Conservation (phyloP, 2,329 filamentous ascomycete species). For the Ceratocystis cacaofunesta region DNA sequence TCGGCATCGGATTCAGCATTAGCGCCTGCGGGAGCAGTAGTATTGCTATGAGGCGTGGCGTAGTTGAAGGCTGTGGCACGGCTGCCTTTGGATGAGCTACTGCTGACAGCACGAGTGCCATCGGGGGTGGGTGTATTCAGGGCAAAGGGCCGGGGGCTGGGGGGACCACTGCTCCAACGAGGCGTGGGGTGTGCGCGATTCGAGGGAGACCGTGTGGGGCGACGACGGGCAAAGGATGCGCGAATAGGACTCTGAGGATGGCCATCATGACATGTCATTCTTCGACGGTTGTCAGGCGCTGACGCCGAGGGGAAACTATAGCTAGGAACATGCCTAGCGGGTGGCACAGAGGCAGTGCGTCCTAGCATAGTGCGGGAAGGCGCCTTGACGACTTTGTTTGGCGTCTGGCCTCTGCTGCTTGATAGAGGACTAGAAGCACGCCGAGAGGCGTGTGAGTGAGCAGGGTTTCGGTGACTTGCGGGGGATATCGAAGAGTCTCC, state of each 20-base stretch:
- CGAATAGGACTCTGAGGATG: background rate
- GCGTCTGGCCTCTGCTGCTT: conserved; percentile 29
- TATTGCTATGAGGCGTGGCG: conserved; percentile 58
- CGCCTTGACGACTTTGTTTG: conserved; percentile 28
- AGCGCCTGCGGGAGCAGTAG: conserved; percentile 26
- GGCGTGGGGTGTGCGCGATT: conserved; percentile 39
- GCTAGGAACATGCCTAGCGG: conserved; percentile 27
- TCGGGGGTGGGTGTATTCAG: conserved; percentile 20
- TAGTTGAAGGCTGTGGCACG: conserved; percentile 48
- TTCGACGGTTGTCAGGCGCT: conserved; percentile 4
- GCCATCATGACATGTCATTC: conserved; percentile 9
- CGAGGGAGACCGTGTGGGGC: conserved; percentile 42
- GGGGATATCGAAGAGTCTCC: background rate
- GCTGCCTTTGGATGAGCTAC: conserved; percentile 19
- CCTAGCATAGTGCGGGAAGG: conserved; percentile 32
- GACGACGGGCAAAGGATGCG: conserved; percentile 19
- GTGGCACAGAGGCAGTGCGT: conserved; percentile 40
- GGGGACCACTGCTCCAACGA: conserved; percentile 36
- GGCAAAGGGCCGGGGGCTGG: conserved; percentile 28
- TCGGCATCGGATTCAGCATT: conserved; percentile 21
- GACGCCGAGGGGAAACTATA: conserved; percentile 28
- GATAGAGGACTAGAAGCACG: conserved; percentile 24
- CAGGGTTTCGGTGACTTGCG: background rate
- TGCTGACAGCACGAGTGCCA: conserved; percentile 12
- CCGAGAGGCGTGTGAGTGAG: conserved; percentile 23